A percentile compares a stretch with the other conserved stretches of the same genome.
Conservation (phyloP, 148 eudicot genomes). For the Nepenthes mirabilis region DNA sequence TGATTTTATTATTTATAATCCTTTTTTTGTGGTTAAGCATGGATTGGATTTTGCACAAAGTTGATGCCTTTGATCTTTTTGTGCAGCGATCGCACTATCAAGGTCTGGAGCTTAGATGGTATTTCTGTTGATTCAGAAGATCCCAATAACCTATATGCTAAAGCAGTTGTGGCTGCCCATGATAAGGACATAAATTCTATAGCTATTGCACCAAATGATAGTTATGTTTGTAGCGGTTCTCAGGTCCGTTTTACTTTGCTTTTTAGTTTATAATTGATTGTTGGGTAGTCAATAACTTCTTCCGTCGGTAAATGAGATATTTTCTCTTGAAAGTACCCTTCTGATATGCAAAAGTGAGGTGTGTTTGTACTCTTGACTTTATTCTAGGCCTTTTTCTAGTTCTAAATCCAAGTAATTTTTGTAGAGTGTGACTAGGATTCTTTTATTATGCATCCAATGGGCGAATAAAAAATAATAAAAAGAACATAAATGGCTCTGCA, state of each 20-base stretch:
- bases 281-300: background rate
- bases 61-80: constrained; percentile 1
- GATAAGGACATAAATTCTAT: constrained; percentile 87
- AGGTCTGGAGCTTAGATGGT: constrained; percentile 79
- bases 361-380: background rate
- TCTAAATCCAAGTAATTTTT: background rate
- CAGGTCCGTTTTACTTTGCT: constrained; percentile 41
- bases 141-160: constrained; percentile 50
- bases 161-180: constrained; percentile 86
- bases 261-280: background rate
- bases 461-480: too few relatives aligned
- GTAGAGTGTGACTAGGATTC: background rate
- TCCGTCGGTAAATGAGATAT: background rate
- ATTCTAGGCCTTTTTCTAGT: background rate
- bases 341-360: background rate
- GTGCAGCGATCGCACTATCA: constrained; percentile 70
- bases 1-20: too few relatives aligned
- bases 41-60: background rate
- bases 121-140: constrained; percentile 29
- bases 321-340: background rate
- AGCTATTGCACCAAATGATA: constrained; percentile 84
- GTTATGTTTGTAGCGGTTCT: constrained; percentile 87
- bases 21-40: background rate
- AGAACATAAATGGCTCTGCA: background rate
- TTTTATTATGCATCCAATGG: too few relatives aligned